These are phyloP conservation scores for Alloascoidea hylecoeti DNA, from an alignment of 805 yeast species.

Conservation along the genomic window DNA sequence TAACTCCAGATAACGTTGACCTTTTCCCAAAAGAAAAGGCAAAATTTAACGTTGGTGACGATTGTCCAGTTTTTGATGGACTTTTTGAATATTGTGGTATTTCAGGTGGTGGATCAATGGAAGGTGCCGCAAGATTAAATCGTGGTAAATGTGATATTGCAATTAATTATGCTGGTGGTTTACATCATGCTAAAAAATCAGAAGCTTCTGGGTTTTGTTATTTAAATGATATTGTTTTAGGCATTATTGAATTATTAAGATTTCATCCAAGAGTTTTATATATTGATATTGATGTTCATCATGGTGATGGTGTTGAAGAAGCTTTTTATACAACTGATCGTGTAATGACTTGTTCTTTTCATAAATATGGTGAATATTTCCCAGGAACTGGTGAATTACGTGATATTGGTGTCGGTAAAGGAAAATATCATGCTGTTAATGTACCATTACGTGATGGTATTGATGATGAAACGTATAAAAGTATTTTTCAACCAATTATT, in stretches of 20 bases:
- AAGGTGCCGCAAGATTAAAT: slow-evolving; percentile 73
- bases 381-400: slow-evolving; percentile 95
- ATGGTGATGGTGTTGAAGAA: slow-evolving; percentile 93
- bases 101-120: slow-evolving; percentile 84
- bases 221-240: slow-evolving; percentile 79
- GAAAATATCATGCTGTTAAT: slow-evolving; percentile 77
- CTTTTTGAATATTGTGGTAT: slow-evolving; percentile 80
- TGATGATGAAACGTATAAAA: slow-evolving; percentile 85
- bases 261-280: slow-evolving; percentile 78
- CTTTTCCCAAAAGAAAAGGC: slow-evolving; percentile 77
- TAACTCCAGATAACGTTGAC: slow-evolving; percentile 85
- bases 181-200: slow-evolving; percentile 84
- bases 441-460: slow-evolving; percentile 93
- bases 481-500: slow-evolving; percentile 46
- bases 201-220: slow-evolving; percentile 90
- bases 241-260: slow-evolving; percentile 64
- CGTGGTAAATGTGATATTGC: slow-evolving; percentile 87
- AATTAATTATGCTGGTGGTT: slow-evolving; percentile 86
- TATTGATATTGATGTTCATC: slow-evolving; percentile 85
- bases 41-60: slow-evolving; percentile 94
- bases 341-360: slow-evolving; percentile 84
- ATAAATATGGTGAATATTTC: slow-evolving; percentile 90
- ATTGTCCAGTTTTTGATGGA: slow-evolving; percentile 92
- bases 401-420: slow-evolving; percentile 81
- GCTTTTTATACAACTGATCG: slow-evolving; percentile 87